These are phyloP conservation scores for Chondrus crispus DNA, from an alignment of 23 red algal species.

Conservation along the genomic window DNA sequence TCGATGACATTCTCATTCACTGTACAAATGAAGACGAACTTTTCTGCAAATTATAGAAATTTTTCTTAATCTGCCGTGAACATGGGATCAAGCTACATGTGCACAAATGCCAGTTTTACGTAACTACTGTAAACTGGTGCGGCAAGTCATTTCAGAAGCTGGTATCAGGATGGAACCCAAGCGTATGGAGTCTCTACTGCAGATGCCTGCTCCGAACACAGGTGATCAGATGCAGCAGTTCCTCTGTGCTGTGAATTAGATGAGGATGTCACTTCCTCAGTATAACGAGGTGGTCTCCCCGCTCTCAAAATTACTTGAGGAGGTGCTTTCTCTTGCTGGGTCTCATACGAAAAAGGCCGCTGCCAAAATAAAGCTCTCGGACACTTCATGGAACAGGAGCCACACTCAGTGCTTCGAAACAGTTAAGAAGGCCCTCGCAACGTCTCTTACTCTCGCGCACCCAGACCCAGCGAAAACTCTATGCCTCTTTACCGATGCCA, in stretches of 20 bases:
- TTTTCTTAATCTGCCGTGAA: not conserved
- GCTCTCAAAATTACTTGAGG: no score
- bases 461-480: not conserved
- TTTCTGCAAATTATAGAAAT: not conserved
- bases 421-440: not conserved
- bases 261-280: slow-evolving; percentile 1
- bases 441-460: not conserved
- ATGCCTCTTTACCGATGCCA: not conserved
- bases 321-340: no score
- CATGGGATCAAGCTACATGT: not conserved
- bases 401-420: not conserved
- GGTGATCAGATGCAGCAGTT: slow-evolving; percentile 24
- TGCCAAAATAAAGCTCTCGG: no score
- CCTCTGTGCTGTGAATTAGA: slow-evolving; percentile 17
- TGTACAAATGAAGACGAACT: not conserved
- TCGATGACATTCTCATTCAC: slow-evolving; percentile 18
- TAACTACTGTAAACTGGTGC: not conserved
- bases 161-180: not conserved
- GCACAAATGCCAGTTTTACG: not conserved
- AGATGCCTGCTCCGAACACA: not conserved
- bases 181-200: not conserved
- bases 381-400: not conserved
- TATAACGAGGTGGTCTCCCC: no score
- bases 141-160: not conserved
- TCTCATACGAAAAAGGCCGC: no score